Conservation (phyloP, 2,329 filamentous ascomycete genomes). For the Ascochyta pisi region DNA sequence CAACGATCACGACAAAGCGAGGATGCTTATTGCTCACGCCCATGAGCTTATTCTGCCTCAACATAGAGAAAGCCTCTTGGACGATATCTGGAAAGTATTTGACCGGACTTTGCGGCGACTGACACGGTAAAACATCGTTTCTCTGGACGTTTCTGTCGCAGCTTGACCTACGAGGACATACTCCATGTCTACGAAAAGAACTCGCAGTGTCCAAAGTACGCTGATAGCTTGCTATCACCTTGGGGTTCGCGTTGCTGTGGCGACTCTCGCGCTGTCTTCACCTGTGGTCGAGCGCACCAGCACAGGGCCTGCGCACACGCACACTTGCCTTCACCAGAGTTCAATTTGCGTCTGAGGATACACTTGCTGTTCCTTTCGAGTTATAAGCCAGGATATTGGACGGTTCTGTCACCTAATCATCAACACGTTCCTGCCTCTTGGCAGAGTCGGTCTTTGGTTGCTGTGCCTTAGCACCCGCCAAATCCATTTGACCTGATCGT, state of each 20-base stretch:
- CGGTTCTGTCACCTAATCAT: not conserved
- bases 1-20: not conserved
- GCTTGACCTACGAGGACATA: too few species aligned
- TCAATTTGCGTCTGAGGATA: not conserved
- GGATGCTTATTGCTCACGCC: not conserved
- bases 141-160: too few species aligned
- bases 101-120: not conserved
- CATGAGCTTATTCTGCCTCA: not conserved
- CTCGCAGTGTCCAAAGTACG: too few species aligned
- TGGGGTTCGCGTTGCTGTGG: not conserved
- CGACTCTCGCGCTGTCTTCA: not conserved
- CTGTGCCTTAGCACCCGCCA: constrained; percentile 2
- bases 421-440: constrained; percentile 3
- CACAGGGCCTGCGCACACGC: not conserved
- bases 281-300: not conserved
- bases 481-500: constrained; percentile 1
- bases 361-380: not conserved
- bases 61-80: too few species aligned
- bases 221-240: too few species aligned
- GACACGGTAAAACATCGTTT: not conserved
- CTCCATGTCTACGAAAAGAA: too few species aligned
- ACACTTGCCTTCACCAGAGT: not conserved
- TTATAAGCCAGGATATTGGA: not conserved
- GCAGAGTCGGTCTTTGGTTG: constrained; percentile 6
- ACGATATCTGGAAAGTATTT: too few species aligned